Conservation (phyloP, 768 basidiomycete genomes). For the Astraeus odoratus region DNA sequence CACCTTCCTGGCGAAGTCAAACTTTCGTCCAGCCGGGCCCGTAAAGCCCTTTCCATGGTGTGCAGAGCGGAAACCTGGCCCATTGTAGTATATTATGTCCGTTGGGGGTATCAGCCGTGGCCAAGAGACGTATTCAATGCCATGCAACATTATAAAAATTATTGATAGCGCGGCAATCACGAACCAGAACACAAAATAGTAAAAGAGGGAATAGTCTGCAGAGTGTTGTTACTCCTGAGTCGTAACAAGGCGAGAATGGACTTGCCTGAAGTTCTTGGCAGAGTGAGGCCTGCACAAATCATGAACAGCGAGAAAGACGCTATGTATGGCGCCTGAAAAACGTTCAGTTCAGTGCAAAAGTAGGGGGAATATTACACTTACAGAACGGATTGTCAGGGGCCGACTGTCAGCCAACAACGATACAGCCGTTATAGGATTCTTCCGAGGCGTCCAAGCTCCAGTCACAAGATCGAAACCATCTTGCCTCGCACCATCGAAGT, state of each 20-base stretch:
- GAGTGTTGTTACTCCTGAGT: conserved; percentile 2
- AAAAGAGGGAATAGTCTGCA: conserved; percentile 76
- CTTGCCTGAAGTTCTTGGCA: conserved; percentile 84
- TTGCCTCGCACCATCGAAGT: conserved; percentile 88
- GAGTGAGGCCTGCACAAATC: conserved; percentile 78
- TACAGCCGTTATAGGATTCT: conserved; percentile 59
- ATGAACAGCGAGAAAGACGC: conserved; percentile 79
- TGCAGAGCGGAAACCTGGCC: conserved; percentile 78
- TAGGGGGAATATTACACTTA: conserved; percentile 32
- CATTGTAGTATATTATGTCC: conserved; percentile 80
- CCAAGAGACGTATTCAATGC: conserved; percentile 94
- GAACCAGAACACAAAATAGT: conserved; percentile 82
- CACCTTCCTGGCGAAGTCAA: conserved; percentile 30
- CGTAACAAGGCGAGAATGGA: conserved; percentile 9
- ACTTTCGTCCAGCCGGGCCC: conserved; percentile 26
- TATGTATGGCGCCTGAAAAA: conserved; percentile 79
- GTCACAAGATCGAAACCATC: conserved; percentile 95
- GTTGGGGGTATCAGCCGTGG: conserved; percentile 76
- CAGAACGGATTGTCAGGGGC: conserved; percentile 79
- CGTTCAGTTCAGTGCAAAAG: background rate
- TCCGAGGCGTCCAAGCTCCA: conserved; percentile 83
- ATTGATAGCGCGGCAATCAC: conserved; percentile 53
- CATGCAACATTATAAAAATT: conserved; percentile 73
- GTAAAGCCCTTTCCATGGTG: conserved; percentile 71
- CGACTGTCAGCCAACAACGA: conserved; percentile 73